Evolutionary conservation across 345 rosid species (phyloP), one percentile per base, ranked within the genome.

Genomic region (Populus euphratica): DNA sequence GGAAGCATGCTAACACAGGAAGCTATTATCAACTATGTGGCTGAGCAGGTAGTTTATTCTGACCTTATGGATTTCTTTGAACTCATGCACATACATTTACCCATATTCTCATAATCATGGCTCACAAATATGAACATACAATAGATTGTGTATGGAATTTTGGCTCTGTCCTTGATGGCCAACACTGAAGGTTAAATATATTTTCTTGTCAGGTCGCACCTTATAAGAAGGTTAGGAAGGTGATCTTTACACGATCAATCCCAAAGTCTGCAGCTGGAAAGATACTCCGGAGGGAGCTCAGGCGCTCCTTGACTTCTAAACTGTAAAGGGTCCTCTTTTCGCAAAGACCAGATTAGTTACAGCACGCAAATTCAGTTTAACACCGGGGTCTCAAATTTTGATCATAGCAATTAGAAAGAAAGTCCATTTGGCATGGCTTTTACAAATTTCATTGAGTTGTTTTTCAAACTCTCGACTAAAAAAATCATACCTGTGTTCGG

Each of bases 241-340:
- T 92, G 78, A 72, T 88, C 33, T 91, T 94, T 76, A 85, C 84
- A 27, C 41, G 61, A 79, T 80, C 84, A 16, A 90, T 92, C 80
- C 96, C 97, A 11, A 92, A 86, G 82, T 90, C 98, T 41, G 85
- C 94, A 33, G 87, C 97, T 12, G 95, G 97, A 70, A 92, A 92
- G 92, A 88, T 90, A 81, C 90, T 92, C 38, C 79, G 97, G 66
- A 88, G 85, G 80, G 93, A 91, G 75, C 94, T 94, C 47, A 87
- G 50, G 83, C 83, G 77, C 65, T 68, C 59, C 1, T 43, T 84
- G 75, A 72, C 78, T 68, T 90, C 91, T 39, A 87, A 85, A 82
- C 85, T 94, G 49, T 92, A 74, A 64, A 29, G 27, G 33, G 16
- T 52, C 23, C 14, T 44, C 35, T 25, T 47, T 5, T 14, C 52